Evolutionary conservation across 371 early-diverging fungal species (phyloP), one percentile per base, ranked within the genome.

Genomic region (Actinomortierella ambigua): DNA sequence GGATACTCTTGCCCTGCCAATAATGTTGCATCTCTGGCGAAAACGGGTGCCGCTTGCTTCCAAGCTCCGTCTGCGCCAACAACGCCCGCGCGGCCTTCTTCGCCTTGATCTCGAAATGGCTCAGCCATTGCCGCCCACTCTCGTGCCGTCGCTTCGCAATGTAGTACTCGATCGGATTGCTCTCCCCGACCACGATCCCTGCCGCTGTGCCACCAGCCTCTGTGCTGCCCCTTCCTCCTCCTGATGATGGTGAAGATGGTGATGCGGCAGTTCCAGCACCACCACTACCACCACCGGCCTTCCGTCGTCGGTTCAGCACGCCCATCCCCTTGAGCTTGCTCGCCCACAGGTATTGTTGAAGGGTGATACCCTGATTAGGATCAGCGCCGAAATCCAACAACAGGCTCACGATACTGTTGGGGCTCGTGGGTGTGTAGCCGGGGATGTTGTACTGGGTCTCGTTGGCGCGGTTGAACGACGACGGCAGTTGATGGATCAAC

Each of bases 301-400:
- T 66, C 50, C 75, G 75, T n/a, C 75, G 66, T 18, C 75, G 67
- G 15, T 55, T 55, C 50, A 73, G 50, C 2, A 73, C 75, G 0
- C 75, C 75, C 75, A 73, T 73, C 17, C 75, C 75, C 56, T 73
- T 73, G 26, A 73, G 53, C 39, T 73, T 73, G 55, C 49, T 73
- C 20, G 75, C 75, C 75, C 75, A 73, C 22, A 73, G 61, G 24
- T 73, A 76, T 44, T 78, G 79, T 52, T 76, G 73, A 3, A 76
- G 53, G 17, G 77, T 76, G 46, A 78, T 70, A 1, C 79, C 79
- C 13, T 52, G 75, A 29, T 71, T 61, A 2, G 79, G 79, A 50
- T 78, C 79, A 17, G 79, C 79, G 1, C 79, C 79, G 28, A 76
- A 62, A 44, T 78, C 77, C 8, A 78, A 42, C 52, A 78, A 44